These are phyloP conservation scores for Basipetospora sp. DNA, from an alignment of 2,329 filamentous ascomycete genomes.

Conservation along the genomic window DNA sequence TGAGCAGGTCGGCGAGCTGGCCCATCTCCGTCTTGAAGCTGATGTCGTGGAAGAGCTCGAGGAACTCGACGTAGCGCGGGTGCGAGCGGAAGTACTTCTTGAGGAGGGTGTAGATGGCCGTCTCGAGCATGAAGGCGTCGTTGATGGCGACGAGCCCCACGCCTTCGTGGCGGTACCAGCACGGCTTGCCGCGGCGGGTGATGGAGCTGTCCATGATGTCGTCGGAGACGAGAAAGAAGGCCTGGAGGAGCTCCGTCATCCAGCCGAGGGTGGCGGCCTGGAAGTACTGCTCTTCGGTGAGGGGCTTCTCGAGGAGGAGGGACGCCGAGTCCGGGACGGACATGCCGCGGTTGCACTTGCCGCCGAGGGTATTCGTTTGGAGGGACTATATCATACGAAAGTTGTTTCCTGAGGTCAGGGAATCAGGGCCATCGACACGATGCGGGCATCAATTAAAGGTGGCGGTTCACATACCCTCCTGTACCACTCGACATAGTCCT, in stretches of 20 bases:
- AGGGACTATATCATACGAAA: slow-evolving; percentile 53
- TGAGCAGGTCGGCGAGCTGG: slow-evolving; percentile 86
- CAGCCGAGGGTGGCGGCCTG: slow-evolving; percentile 77
- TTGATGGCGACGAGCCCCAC: slow-evolving; percentile 97
- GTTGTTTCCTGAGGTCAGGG: slow-evolving; percentile 6
- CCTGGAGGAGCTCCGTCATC: slow-evolving; percentile 95
- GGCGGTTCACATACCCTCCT: slow-evolving; percentile 44
- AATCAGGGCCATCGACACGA: neutral
- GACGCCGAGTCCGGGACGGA: slow-evolving; percentile 86
- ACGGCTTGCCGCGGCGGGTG: slow-evolving; percentile 83
- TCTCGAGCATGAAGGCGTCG: slow-evolving; percentile 91
- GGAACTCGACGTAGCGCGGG: slow-evolving; percentile 72
- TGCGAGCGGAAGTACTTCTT: slow-evolving; percentile 88
- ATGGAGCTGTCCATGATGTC: slow-evolving; percentile 97
- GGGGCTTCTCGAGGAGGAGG: slow-evolving; percentile 55
- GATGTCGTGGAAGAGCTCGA: slow-evolving; percentile 93
- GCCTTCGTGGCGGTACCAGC: slow-evolving; percentile 83
- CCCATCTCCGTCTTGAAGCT: slow-evolving; percentile 90
- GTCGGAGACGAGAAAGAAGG: slow-evolving; percentile 96
- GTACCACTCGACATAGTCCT: slow-evolving; percentile 73
- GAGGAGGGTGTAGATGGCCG: slow-evolving; percentile 75
- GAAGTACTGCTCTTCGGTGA: slow-evolving; percentile 76
- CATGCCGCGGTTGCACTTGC: slow-evolving; percentile 98
- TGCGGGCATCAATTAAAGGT: neutral
- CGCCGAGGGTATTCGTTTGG: slow-evolving; percentile 63